Base-by-base conservation (phyloP, 192 early-diverging fungal genomes). In the Allomyces macrogynus region DNA sequence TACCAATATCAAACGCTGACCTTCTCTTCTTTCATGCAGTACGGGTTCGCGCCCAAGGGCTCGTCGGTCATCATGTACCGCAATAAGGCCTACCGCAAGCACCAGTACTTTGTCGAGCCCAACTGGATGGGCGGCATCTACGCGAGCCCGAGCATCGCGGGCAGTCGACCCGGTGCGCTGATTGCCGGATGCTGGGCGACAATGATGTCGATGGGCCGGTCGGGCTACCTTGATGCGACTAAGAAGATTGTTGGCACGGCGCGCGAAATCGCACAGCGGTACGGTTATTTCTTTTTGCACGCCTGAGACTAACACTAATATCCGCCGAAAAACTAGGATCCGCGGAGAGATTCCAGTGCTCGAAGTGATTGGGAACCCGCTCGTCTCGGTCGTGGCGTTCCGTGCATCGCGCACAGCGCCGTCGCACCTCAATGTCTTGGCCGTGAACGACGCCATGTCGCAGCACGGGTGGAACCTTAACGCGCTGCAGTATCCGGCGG, bases 1-100 rank as follows among this genome's bases (percentile, higher is more conserved):
- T 5, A 61, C 23, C n/a, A 5, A 27, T 27, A 3, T 63, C 24
- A 63, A 63, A 63, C 24, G 18, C 62, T 67, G 64, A 22, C 10
- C 42, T 57, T 65, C 40, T 43, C 7, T 27, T 18, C 1, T 22
- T 23, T 22, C 60, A 44, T 60, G 16, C 66, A 76, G 78, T 97
- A 97, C 69, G 94, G 94, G 24, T 97, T 97, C 75, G 94, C 94
- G 1, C 92, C 95, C 60, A 98, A 98, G 81, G 95, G 95, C n/a
- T 87, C 88, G 8, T 91, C 88, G 8, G 88, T 95, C 18, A 81
- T 95, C 66, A 91, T 95, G 92, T 98, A 95, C 73, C 77, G 80
- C 26, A 73, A 72, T 74, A 84, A 85, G 69, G 76, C 76, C 60
- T 77, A 91, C 63, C 83, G 93, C 65, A 89, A 88, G 65, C 89